Percentiles rank a stretch among this genome's conserved stretches.
phyloP scores from a whole-genome alignment of 306 rosid genomes.

The Rosa persica region DNA sequence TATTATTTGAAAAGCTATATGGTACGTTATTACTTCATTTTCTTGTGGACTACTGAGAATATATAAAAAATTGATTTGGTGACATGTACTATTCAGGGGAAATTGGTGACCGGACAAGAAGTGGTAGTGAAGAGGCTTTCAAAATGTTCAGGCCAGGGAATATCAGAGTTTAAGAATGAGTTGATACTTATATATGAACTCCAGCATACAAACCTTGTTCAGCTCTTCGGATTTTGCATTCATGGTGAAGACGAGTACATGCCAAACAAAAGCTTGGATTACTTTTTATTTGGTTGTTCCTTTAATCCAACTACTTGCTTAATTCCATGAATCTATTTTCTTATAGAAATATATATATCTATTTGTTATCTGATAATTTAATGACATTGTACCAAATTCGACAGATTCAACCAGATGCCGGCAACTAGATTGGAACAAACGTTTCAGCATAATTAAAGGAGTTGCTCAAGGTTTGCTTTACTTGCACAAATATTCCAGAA shows the following conservation, averaged over 20 bases:
- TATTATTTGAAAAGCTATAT: neutral
- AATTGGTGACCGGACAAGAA: conserved; percentile 12
- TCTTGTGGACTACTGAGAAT: neutral
- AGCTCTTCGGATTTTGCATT: conserved; percentile 10
- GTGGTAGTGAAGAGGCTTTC: conserved; percentile 40
- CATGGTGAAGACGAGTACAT: conserved; percentile 8
- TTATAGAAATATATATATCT: neutral
- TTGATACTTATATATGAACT: conserved; percentile 7
- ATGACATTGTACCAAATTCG: neutral
- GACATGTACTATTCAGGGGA: conserved; percentile 21
- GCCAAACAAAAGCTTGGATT: conserved; percentile 10
- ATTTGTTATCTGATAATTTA: neutral
- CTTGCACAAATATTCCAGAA: conserved; percentile 20
- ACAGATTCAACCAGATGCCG: neutral
- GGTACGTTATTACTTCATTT: neutral
- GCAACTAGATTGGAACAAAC: neutral
- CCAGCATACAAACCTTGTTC: conserved; percentile 15
- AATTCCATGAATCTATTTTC: neutral
- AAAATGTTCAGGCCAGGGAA: conserved; percentile 9
- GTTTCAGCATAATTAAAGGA: conserved; percentile 13
- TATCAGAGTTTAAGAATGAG: neutral
- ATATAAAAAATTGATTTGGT: no score
- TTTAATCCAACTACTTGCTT: neutral
- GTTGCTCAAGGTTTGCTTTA: conserved; percentile 22
- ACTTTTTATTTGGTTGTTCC: conserved; percentile 11